Base-by-base conservation (phyloP, 192 early-diverging fungal genomes). In the Linnemannia exigua region DNA sequence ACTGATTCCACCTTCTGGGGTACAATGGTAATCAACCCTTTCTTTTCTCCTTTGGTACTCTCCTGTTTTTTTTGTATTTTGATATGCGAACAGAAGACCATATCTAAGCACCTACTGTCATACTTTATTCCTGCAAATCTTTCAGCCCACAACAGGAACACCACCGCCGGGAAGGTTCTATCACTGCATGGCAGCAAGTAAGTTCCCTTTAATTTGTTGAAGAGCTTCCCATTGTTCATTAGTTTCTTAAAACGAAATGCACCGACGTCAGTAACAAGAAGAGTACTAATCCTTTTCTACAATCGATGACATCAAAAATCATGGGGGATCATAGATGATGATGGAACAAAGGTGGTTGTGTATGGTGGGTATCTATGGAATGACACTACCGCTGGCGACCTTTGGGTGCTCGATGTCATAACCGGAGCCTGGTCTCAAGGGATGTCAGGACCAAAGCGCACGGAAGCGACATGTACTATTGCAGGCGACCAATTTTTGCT, bases 391-490 rank as follows among this genome's bases (percentile, higher is more conserved):
- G 1, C 37, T 33, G 54, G 54, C 36, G 81, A 84, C n/a, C 5
- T 84, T n/a, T 78, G 38, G 54, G 74, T 78, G 12, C 71, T 84
- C 14, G 75, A 84, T 31, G 61, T 67, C 1, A 33, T 38, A 15
- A 69, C 76, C 2, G 31, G 19, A 47, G 61, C 52, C 3, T 84
- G 82, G 82, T 38, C 35, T 12, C 19, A 51, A 20, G 82, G 76
- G 1, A 33, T 50, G 14, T 5, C 77, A 38, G 82, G 82, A 38
- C 41, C 67, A 12, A 44, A 6, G 3, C 41, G 41, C 41, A 9
- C 41, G 3, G 9, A 9, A 9, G 41, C 41, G 9, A 9, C 41
- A 44, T 44, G 41, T 9, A 44, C 41, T 44, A 44, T 44, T 9
- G 41, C 41, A 44, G 41, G 41, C 9, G 41, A 44, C 41, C 41